Evolutionary conservation across 331 rosid species (phyloP).

Genomic region (Ulmus americana): DNA sequence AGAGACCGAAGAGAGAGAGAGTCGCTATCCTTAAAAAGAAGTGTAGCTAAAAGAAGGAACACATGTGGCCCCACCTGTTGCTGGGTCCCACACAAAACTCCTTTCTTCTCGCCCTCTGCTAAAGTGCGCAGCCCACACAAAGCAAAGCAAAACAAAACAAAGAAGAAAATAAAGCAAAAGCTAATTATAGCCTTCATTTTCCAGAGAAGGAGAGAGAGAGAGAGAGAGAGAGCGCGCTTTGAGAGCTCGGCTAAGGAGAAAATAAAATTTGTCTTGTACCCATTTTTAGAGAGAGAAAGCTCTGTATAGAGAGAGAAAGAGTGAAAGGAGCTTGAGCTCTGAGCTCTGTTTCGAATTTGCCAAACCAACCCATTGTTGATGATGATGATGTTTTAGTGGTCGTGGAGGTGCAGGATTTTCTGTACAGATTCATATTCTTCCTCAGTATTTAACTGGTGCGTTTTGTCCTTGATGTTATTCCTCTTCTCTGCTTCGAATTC

Average conservation of each 20-base stretch:
- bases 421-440: slow-evolving; percentile 17
- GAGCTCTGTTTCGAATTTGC: slow-evolving; percentile 15
- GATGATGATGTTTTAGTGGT: background rate
- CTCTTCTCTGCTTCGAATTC: background rate
- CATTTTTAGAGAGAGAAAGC: background rate
- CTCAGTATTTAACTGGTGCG: slow-evolving; percentile 6
- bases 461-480: slow-evolving; percentile 4
- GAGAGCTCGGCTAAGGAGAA: slow-evolving; percentile 2
- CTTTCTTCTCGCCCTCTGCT: slow-evolving; percentile 15
- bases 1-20: slow-evolving; percentile 13
- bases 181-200: slow-evolving; percentile 1
- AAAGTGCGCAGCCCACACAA: slow-evolving; percentile 30
- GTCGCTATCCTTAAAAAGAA: slow-evolving; percentile 41
- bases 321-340: slow-evolving; percentile 7
- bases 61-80: slow-evolving; percentile 25
- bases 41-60: slow-evolving; percentile 58
- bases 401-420: background rate
- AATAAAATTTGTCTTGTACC: background rate
- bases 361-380: background rate
- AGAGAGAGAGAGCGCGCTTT: background rate
- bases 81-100: slow-evolving; percentile 5
- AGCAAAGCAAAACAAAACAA: slow-evolving; percentile 10
- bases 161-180: slow-evolving; percentile 18
- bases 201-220: slow-evolving; percentile 1
- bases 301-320: background rate